Conservation (phyloP, 192 early-diverging fungal genomes). For the Chytriomyces sp. region DNA sequence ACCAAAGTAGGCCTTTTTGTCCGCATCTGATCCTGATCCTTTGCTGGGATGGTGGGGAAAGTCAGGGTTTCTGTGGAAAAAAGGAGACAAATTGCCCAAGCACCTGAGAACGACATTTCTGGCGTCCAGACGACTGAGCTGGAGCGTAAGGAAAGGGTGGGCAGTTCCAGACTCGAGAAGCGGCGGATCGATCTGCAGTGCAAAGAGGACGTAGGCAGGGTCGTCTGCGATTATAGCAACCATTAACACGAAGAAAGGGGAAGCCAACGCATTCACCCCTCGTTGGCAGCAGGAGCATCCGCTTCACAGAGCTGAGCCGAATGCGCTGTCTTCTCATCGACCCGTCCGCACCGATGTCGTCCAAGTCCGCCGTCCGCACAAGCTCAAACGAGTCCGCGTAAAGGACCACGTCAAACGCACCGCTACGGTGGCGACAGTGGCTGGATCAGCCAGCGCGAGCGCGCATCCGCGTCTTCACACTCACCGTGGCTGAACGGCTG, state of each 20-base stretch:
- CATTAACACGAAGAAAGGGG: not conserved
- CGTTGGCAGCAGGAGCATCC: conserved; percentile 87
- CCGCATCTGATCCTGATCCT: conserved; percentile 71
- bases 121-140: conserved; percentile 93
- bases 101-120: conserved; percentile 77
- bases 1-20: conserved; percentile 80
- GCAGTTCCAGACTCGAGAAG: conserved; percentile 95
- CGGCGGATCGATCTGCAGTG: conserved; percentile 93
- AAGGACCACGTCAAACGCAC: too few species aligned
- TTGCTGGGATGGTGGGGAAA: too few species aligned
- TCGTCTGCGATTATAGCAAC: conserved; percentile 59
- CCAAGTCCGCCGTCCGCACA: too few species aligned
- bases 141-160: conserved; percentile 93
- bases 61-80: conserved; percentile 60
- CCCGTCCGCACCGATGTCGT: too few species aligned
- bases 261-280: conserved; percentile 38
- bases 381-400: too few species aligned
- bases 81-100: conserved; percentile 65
- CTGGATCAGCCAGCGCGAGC: too few species aligned
- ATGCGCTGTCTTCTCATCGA: too few species aligned
- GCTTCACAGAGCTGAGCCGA: conserved; percentile 78
- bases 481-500: too few species aligned
- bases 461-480: too few species aligned
- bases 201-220: conserved; percentile 85
- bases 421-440: too few species aligned